Evolutionary conservation across 352 stramenopile species (phyloP), one percentile per base, ranked within the genome.

Genomic region (Phytophthora sojae): DNA sequence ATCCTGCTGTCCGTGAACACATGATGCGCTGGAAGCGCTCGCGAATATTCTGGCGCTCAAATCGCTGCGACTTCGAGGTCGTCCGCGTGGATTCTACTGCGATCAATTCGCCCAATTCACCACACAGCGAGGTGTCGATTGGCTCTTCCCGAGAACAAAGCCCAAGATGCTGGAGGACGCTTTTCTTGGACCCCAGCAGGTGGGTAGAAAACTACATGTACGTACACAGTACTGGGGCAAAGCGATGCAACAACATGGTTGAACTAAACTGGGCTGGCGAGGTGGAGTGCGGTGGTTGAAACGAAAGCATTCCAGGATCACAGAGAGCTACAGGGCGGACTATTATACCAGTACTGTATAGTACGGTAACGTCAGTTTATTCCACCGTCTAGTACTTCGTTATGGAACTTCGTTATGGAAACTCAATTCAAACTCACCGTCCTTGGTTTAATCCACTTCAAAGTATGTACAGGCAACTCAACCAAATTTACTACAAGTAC

Each of bases 121-220:
- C 37, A n/a, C 9, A 44, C 6, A 17, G 14, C 9, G 26, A 44
- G 26, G 15, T 45, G 29, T 17, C 49, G 14, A 55, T 32, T 44
- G 29, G 37, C 6, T 12, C 21, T 44, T 57, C 26, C 52, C 53
- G 17, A 17, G 7, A 59, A 35, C 53, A 59, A 45, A 59, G 53
- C 53, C 53, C 53, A 59, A 44, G 52, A 58, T 58, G 52, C 49
- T 35, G 23, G 8, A 53, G n/a, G 21, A 26, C n/a, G n/a, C 52
- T 11, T 14, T 59, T 44, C 30, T 25, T 21, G 17, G 11, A 4
- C 53, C n/a, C 17, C 53, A 59, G 53, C 29, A 47, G 53, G 30
- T 59, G 30, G 2, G 53, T 59, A 59, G 4, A 59, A 59, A 59
- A 32, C 29, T 32, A 32, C 6, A 21, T 21, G 21, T 21, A 21